Evolutionary conservation across 2,329 filamentous ascomycete species (phyloP), one percentile per base, ranked within the genome.

Genomic region (Aspergillus transmontanensis): DNA sequence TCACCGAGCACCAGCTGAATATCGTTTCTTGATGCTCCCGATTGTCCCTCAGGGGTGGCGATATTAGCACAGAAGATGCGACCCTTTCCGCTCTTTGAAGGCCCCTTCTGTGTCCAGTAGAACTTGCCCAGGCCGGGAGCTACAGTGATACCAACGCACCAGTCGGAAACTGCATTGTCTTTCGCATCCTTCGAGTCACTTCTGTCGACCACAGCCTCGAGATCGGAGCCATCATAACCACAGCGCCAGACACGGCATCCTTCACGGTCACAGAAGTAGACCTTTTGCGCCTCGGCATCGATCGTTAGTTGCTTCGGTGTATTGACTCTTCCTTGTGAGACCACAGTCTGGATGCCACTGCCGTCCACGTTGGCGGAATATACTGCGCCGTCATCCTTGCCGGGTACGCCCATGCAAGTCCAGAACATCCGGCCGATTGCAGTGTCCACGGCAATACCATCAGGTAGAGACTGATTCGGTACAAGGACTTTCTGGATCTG

Each of bases 61-160:
- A 87, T 74, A 19, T 74, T 71, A 0, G 86, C 85, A 5, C 78
- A 74, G 69, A 85, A 85, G 50, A 89, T 86, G 4, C 82, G 78
- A 0, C 87, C 87, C 46, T 79, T 70, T 1, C 73, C 75, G 0
- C 77, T 80, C 71, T 88, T 88, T 3, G 81, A 79, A 0, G 78
- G 74, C 0, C 87, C 86, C 68, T 89, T 88, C 58, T 88, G 86
- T 0, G 83, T 85, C 86, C 86, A 89, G 77, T 84, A 88, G 53
- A 89, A 77, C 48, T 81, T 79, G 16, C 80, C 79, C 1, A 74
- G 73, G 0, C 72, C 63, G 0, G 74, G 73, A 3, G 81, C 80
- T 0, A 89, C 76, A 0, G 82, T 72, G 45, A 89, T 79, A 1
- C 87, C 86, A 10, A 89, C 86, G 60, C 84, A 86, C 85, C 85